Evolutionary conservation across 306 rosid species (phyloP), one percentile per base, ranked within the genome.

Genomic region (Adenanthera pavonina): DNA sequence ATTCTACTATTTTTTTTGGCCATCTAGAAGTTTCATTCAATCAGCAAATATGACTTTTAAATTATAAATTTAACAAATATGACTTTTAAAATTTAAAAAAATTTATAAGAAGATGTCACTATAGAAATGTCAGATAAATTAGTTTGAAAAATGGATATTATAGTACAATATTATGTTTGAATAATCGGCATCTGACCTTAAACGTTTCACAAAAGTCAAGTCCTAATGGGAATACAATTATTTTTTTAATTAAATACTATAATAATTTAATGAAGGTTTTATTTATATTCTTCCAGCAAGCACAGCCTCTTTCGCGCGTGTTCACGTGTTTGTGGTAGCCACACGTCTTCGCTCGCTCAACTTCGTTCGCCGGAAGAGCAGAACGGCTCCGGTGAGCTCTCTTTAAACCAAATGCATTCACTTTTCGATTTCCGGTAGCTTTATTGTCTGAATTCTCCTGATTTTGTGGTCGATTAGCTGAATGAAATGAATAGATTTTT

Each of bases 281-380:
- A 15, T 5, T 14, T 2, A 6, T 35, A 7, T 3, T 35, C 14
- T 14, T 6, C 5, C 69, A 64, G 25, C 10, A 11, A 11, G 38
- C 66, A 25, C 10, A 5, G 30, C 6, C n/a, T 61, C 17, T 17
- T 12, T 64, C 12, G 46, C 46, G 46, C 56, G 74, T 60, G 38
- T 15, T 36, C 46, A 34, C 59, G 77, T 34, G 72, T 74, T 69
- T 46, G 86, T 85, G 88, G 44, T 82, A 4, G 38, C 84, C 89
- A 86, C 89, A 75, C 86, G 89, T 61, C 86, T 54, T 7, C 48
- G 11, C 20, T 20, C 35, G 44, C 40, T 69, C 56, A 69, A 13
- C 38, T 69, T 69, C n/a, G 53, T 12, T 69, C 51, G 53, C 74
- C 53, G 72, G 51, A 51, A 7, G 35, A 41, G 72, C 17, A 41